Evolutionary conservation across 1,284 basidiomycete genomes (phyloP).

Genomic region (Rhodotorula sp.): DNA sequence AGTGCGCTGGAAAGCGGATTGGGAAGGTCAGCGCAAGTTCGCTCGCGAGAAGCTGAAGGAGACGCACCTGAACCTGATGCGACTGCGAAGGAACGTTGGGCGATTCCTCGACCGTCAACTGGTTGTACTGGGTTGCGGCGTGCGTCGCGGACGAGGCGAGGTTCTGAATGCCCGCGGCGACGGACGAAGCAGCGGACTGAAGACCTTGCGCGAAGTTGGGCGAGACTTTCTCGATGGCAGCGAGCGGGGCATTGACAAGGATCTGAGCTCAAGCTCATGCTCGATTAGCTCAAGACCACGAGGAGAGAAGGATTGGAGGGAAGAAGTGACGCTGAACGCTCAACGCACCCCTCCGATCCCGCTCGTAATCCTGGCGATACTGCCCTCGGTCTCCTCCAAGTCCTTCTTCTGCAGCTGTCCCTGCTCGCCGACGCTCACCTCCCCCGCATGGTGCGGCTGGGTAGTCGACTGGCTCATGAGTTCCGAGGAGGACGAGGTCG

Average conservation of each 20-base stretch:
- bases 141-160: neutral
- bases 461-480: neutral
- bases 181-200: neutral
- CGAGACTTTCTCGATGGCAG: slow-evolving; percentile 19
- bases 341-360: slow-evolving; percentile 1
- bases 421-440: neutral
- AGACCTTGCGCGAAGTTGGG: slow-evolving; percentile 12
- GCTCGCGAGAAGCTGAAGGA: too few species aligned
- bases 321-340: neutral
- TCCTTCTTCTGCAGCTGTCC: neutral
- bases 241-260: slow-evolving; percentile 8
- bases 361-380: neutral
- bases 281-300: neutral
- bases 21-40: too few species aligned
- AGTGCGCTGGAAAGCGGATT: too few species aligned
- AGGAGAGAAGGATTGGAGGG: too few species aligned
- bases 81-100: too few species aligned
- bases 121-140: neutral
- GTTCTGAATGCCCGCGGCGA: neutral
- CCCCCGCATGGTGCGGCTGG: neutral
- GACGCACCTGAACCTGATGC: too few species aligned
- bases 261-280: too few species aligned
- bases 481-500: neutral
- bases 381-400: neutral
- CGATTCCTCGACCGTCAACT: too few species aligned